Evolutionary conservation across 495 filamentous ascomycete genomes (phyloP), one percentile per base, ranked within the genome.

Genomic region (Halenospora varia): DNA sequence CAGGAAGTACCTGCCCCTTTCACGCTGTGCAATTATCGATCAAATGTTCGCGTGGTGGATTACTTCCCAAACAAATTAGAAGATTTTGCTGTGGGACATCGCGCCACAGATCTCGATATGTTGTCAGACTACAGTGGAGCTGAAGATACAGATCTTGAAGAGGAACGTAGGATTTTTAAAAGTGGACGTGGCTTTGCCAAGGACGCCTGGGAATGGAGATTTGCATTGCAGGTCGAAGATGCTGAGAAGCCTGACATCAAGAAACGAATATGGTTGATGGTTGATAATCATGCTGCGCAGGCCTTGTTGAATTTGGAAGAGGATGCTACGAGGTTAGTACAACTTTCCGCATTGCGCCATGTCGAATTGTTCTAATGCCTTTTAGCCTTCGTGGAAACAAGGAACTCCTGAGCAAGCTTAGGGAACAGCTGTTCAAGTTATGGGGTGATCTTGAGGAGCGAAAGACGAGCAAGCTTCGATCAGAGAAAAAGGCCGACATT

Each of bases 391-490:
- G 79, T 17, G 64, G 64, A 49, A 69, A 87, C 35, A 40, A 66
- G 3, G 35, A 64, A 0, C 60, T 66, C 2, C 69, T 95, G 6
- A 61, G 44, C 23, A 53, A 68, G 8, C 70, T 97, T 1, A 75
- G 80, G 40, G 83, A 96, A 65, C 85, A 84, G 64, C 78, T 96
- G 15, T 92, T 85, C 68, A 73, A 81, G 25, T 76, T 97, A 8
- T 97, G 93, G 92, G 93, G 93, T 2, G 79, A 95, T 57, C 79
- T 97, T 6, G 86, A 90, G 67, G 90, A 96, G 66, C 65, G 46
- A 89, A 88, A 64, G 35, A 29, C 60, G n/a, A 62, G 48, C 10
- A n/a, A 39, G 8, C 25, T 40, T 19, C 39, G 13, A 26, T 15
- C 18, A 42, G 46, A 39, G 15, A 25, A 17, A 8, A 19, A 15